Evolutionary conservation across 139 green algal genomes (phyloP), one percentile per base, ranked within the genome.

Genomic region (Spirogloea muscicola): DNA sequence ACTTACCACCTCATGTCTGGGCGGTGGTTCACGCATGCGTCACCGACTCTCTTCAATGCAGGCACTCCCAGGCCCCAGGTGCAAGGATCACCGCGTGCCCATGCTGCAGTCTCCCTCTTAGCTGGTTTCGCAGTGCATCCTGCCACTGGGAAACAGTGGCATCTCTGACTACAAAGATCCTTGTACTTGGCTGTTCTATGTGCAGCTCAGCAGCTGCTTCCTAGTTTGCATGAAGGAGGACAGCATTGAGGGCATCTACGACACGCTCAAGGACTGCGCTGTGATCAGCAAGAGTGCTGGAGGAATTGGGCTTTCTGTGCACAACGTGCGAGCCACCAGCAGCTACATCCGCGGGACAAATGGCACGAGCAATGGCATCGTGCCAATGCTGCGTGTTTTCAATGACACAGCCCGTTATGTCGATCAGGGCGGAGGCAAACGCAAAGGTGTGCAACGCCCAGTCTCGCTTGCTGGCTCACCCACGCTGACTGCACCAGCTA

Each of bases 301-400:
- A 39, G 94, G 94, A 81, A 98, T 98, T 74, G 94, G 94, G 29
- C 84, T 98, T 37, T 88, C 78, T 49, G 93, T 97, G 67, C 94
- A 98, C 87, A 92, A 94, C 88, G 97, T 98, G 75, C 84, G 94
- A 16, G 81, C 89, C 21, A 91, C 84, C 0, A 86, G 83, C 38
- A 94, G 86, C 39, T 98, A 98, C 89, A 98, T 98, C 76, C 87
- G 94, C 29, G 94, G 94, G 80, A 98, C 94, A 48, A 98, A 98
- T 76, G 94, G 94, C 63, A 94, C 90, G 46, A 92, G 84, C 64
- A 98, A 98, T 79, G 94, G 94, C 77, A 96, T 98, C 58, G 87
- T 98, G n/a, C 94, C 94, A 60, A 98, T 98, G 94, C 88, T 98
- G 55, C 85, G 94, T 27, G 94, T 98, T 2, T 98, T 97, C 90